phyloP scores from a whole-genome alignment of 768 basidiomycete species.

The Plicaturopsis crispa region DNA sequence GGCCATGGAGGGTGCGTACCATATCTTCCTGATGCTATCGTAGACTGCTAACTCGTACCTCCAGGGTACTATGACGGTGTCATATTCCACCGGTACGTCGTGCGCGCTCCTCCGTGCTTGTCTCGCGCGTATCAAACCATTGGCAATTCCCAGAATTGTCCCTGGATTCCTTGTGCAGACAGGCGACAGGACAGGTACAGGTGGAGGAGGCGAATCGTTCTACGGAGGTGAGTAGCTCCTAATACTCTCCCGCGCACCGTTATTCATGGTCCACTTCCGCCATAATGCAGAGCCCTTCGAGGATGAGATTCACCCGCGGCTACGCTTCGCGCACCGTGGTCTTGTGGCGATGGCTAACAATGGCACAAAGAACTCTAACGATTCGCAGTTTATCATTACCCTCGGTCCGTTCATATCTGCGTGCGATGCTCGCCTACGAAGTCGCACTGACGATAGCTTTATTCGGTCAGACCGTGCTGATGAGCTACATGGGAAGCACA shows the following conservation, averaged over 20 bases:
- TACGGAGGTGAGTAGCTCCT: slow-evolving; percentile 71
- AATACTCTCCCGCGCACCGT: background rate
- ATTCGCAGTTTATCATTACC: slow-evolving; percentile 94
- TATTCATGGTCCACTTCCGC: background rate
- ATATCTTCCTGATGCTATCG: slow-evolving; percentile 9
- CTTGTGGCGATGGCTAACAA: slow-evolving; percentile 92
- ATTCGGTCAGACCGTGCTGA: slow-evolving; percentile 68
- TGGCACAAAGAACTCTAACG: slow-evolving; percentile 81
- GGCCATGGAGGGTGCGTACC: slow-evolving; percentile 70
- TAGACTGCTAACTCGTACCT: no score
- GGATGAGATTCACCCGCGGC: slow-evolving; percentile 89
- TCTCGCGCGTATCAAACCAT: no score
- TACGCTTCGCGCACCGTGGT: slow-evolving; percentile 86
- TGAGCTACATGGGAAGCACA: slow-evolving; percentile 91
- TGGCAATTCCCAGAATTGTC: slow-evolving; percentile 48
- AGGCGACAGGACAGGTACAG: slow-evolving; percentile 88
- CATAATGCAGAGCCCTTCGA: slow-evolving; percentile 72
- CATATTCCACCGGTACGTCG: slow-evolving; percentile 78
- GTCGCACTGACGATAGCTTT: background rate
- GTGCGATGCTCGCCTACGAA: slow-evolving; percentile 2
- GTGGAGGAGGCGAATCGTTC: slow-evolving; percentile 89
- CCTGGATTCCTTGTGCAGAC: slow-evolving; percentile 93
- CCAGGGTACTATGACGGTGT: slow-evolving; percentile 96
- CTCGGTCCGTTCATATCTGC: slow-evolving; percentile 44
- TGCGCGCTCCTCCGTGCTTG: slow-evolving; percentile 1